Base-by-base conservation (phyloP, 2,329 filamentous ascomycete species). In the Diaporthe velutina region DNA sequence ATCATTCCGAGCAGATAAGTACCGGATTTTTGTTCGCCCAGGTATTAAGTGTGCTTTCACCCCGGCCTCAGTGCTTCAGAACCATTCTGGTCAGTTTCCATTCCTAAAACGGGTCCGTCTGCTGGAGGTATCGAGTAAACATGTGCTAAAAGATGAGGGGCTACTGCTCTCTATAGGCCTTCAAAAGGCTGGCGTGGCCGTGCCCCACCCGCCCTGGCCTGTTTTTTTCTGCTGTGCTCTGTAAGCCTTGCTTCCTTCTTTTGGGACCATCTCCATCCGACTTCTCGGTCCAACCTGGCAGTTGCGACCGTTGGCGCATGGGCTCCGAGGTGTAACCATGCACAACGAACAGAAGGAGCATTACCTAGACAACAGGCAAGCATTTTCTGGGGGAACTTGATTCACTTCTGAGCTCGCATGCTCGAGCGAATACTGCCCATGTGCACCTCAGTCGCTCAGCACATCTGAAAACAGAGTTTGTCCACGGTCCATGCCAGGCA, bases 191-290 rank as follows among this genome's bases (percentile, higher is more conserved):
- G 33, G 25, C 33, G 25, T 45, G 48, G 25, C 70, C 57, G 15
- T 55, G 70, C 35, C 57, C 28, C 25, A n/a, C 48, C 52, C 57
- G 50, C 28, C 45, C 2, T 72, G 45, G 45, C 48, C 30, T 17
- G 33, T 40, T 17, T 22, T 54, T 54, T 55, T 33, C 52, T 30
- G 45, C 70, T 64, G 70, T 72, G 48, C 70, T 64, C 58, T 55
- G 57, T 45, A 45, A 64, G 57, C 28, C 58, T 55, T 40, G 17
- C 30, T 64, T 40, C 35, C 33, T 25, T 72, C 54, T 50, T 35
- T 64, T 61, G 42, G 57, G 40, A 25, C 19, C 70, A 25, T 22
- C 35, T 35, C 64, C 48, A 28, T 15, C 48, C 48, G n/a, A 40
- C 10, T 28, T 19, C 8, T 10, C 15, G 33, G 33, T 25, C 33